Conservation (phyloP, 345 rosid genomes). For the Syzygium grande region DNA sequence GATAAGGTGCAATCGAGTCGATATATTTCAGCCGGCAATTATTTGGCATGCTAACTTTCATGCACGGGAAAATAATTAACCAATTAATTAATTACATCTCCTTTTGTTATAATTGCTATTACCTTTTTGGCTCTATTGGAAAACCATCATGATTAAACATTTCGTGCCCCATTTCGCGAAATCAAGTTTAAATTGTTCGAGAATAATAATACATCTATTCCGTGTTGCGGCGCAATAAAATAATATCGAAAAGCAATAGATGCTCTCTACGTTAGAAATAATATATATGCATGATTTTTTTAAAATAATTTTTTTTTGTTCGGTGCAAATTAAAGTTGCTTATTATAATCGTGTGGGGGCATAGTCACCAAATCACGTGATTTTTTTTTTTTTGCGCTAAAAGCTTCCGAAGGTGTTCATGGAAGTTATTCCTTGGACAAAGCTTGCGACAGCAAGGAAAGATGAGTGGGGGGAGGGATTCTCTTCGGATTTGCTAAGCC, state of each 20-base stretch:
- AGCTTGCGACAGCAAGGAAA: background rate
- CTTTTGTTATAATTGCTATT: background rate
- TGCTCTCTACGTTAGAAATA: background rate
- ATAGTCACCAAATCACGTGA: background rate
- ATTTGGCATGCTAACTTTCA: background rate
- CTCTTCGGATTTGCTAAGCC: background rate
- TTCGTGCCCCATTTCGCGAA: background rate
- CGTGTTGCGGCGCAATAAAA: background rate
- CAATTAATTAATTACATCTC: background rate
- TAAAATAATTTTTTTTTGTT: background rate
- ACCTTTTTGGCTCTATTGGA: background rate
- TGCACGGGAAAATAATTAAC: background rate
- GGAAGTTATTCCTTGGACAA: background rate
- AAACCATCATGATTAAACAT: background rate
- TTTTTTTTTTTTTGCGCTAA: background rate
- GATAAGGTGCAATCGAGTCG: background rate
- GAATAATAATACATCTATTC: background rate
- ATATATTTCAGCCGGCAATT: background rate
- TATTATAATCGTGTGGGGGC: background rate
- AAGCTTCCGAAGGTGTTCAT: background rate
- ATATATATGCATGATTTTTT: background rate
- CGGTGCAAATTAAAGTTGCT: background rate
- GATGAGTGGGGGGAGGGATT: background rate
- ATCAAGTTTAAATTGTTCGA: background rate
- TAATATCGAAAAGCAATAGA: background rate